Conservation (phyloP, 2,329 filamentous ascomycete species). For the Colletotrichum simmondsii region DNA sequence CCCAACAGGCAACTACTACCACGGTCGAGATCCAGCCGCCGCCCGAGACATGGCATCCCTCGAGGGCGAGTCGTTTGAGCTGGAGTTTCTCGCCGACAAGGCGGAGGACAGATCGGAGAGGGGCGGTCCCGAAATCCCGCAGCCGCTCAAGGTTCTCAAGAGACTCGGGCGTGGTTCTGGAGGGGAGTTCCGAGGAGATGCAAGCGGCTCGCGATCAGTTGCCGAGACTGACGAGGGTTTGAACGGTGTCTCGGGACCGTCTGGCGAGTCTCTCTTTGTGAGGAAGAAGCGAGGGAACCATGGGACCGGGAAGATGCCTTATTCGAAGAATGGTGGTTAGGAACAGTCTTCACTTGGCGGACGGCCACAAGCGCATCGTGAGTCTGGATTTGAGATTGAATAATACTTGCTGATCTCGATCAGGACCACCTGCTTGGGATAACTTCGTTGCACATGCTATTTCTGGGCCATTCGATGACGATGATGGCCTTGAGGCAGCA, state of each 20-base stretch:
- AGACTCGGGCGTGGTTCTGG: conserved; percentile 36
- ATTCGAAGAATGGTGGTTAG: neutral
- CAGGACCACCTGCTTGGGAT: neutral
- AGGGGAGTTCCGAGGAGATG: conserved; percentile 25
- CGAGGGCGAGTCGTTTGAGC: conserved; percentile 39
- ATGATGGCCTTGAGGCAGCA: neutral
- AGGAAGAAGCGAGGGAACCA: conserved; percentile 46
- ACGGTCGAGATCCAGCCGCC: neutral
- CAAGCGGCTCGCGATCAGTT: conserved; percentile 34
- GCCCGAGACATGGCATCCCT: conserved; percentile 47
- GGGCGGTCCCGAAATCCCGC: conserved; percentile 44
- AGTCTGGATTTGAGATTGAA: neutral
- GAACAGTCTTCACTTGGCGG: neutral
- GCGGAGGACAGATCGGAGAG: conserved; percentile 22
- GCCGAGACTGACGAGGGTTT: conserved; percentile 36
- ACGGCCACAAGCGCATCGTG: neutral
- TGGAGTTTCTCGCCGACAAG: conserved; percentile 45
- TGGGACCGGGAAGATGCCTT: conserved; percentile 1
- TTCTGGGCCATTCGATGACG: neutral
- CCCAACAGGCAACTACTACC: neutral
- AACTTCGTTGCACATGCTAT: neutral
- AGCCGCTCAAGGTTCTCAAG: conserved; percentile 64
- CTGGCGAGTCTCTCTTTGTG: conserved; percentile 44
- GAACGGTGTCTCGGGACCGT: conserved; percentile 39
- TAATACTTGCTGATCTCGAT: neutral